These are phyloP conservation scores for Zoysia matrella DNA, from an alignment of 202 grass and related monocot genomes.

Conservation along the genomic window DNA sequence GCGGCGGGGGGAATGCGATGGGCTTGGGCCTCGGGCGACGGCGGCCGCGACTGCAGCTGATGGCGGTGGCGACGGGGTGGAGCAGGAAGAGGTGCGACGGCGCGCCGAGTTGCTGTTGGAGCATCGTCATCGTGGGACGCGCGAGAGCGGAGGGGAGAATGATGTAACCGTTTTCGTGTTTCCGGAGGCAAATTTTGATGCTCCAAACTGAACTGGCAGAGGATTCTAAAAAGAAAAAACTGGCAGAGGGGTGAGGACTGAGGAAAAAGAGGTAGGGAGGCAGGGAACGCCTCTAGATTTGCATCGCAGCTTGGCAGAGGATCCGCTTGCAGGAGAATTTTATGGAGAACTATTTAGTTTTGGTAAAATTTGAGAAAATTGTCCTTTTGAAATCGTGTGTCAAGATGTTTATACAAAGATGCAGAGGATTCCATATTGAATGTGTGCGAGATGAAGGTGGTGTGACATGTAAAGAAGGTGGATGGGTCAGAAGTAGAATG, in stretches of 20 bases:
- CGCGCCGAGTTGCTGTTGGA: conserved; percentile 25
- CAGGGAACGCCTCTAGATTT: not conserved
- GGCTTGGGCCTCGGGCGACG: conserved; percentile 32
- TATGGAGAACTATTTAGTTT: not conserved
- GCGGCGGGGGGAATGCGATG: conserved; percentile 31
- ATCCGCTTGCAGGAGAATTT: not conserved
- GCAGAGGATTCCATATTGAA: too few relatives aligned
- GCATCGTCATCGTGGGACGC: conserved; percentile 14
- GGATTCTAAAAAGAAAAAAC: too few relatives aligned
- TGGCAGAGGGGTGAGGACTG: too few relatives aligned
- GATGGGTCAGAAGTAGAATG: not conserved
- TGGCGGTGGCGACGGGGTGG: conserved; percentile 24
- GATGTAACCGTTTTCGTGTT: not conserved
- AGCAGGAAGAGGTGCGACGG: not conserved
- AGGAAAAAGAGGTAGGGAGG: not conserved
- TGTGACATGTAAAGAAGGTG: too few relatives aligned
- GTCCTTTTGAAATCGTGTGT: not conserved
- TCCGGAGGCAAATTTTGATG: not conserved
- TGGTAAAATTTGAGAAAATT: not conserved
- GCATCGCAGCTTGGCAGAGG: not conserved
- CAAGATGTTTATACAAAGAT: too few relatives aligned
- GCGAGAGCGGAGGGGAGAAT: not conserved
- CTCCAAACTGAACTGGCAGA: not conserved
- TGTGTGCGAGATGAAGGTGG: too few relatives aligned
- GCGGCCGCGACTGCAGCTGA: not conserved